Evolutionary conservation across 1,139 yeast species (phyloP), one percentile per base, ranked within the genome.

Genomic region (Magnusiomyces sp.): DNA sequence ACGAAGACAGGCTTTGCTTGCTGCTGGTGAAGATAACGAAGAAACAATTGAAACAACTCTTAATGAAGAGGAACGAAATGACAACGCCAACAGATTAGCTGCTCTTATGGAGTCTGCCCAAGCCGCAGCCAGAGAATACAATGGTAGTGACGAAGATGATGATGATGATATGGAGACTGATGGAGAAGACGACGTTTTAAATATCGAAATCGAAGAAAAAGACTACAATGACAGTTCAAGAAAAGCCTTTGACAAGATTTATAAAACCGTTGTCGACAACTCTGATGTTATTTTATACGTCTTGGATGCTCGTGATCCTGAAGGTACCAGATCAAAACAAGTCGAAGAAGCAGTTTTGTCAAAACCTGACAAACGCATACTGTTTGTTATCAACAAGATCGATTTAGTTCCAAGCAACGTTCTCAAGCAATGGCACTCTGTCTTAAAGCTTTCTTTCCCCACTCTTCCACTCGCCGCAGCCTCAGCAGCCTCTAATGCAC

Each of bases 261-360:
- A 86, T 69, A 95, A 89, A 65, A 87, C 89, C 67, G 85, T 90
- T 47, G 90, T 90, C 45, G 97, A 88, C 53, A 82, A 89, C 31
- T 74, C 96, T 1, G 97, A 90, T 68, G 97, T 92, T 52, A 75
- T 92, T 31, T 73, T 92, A 51, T 92, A 94, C 61, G 97, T 92
- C 20, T 73, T 92, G 62, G 99, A 92, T 70, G 96, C 99, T 2
- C 81, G 99, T 68, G 97, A 92, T 68, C 98, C 99, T 48, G 96
- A 87, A 66, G 81, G 90, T 34, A 92, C 98, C 4, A 79, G 99
- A 64, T 89, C 97, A 11, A 80, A 81, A 64, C 87, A 80, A 64
- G 94, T 92, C 39, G 99, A 92, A 71, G 84, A 87, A 64, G 87
- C 95, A 1, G 90, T 92, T 39, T 71, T 90, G 55, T 84, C 85